Evolutionary conservation across 306 rosid species (phyloP), one percentile per base, ranked within the genome.

Genomic region (Prosopis cineraria): DNA sequence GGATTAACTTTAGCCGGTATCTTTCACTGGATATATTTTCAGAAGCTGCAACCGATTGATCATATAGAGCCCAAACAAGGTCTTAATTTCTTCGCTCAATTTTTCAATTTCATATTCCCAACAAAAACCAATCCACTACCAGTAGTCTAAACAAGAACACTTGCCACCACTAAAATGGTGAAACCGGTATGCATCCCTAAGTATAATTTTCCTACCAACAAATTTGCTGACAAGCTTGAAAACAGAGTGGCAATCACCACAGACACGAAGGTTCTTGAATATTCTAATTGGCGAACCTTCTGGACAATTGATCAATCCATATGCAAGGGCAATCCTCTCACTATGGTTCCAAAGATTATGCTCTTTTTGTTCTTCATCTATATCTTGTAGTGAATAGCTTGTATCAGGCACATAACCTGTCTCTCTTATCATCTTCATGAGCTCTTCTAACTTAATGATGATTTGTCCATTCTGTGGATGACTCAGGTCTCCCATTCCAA

Each of bases 291-390:
- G 84, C 12, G 89, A 83, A 75, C 90, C 86, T 84, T 87, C 79
- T 29, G 97, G 87, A 50, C 90, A 77, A 70, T 72, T 87, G 83
- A 92, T 84, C 89, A 92, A 86, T 36, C 90, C 97, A 37, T 81
- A 94, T 37, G 97, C 97, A 58, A 94, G 97, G 40, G 98, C 97
- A 20, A 92, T 80, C 87, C 97, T 90, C 84, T 94, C 98, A 34
- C 97, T 92, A 76, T 94, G 97, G 82, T 90, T 92, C 97, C 97
- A 92, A 84, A 94, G 97, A 86, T 90, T 90, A 62, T 87, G 97
- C 84, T 94, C 97, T 82, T 89, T 94, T 73, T 92, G 95, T 80
- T 94, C 97, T 78, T 92, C 97, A 50, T 94, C 98, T 11, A 88
- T 92, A 39, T 94, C 98, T 44, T 94, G 98, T 76, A 94, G 82